Base-by-base conservation (phyloP, 2,329 filamentous ascomycete genomes). In the Sporothrix mexicana region DNA sequence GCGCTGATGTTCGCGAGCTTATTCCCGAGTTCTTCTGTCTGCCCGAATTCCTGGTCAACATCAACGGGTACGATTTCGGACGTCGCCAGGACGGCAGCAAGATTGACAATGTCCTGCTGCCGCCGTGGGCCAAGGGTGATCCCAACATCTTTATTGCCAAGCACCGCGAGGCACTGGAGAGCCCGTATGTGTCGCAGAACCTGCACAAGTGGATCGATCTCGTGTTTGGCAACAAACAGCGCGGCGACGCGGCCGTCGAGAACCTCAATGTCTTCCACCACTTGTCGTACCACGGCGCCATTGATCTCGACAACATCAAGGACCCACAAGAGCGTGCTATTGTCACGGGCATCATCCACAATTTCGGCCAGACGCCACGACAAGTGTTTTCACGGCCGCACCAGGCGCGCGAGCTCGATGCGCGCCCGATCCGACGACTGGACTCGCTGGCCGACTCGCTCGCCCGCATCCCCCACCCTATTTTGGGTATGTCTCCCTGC, bases 11-110 rank as follows among this genome's bases (percentile, higher is more conserved):
- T 2, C 88, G 96, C 76, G 96, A 99, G 80, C 85, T 99, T 30
- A 98, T 94, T 20, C 96, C 96, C 0, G 96, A 99, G 78, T 99
- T 99, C 82, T 99, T 97, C 83, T 99, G 95, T 77, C 86, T 99
- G 0, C 95, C 96, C 0, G 96, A 98, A 76, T 98, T 99, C 76
- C 84, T 99, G 17, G 91, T 90, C n/a, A 99, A 99, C 78, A 88
- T 94, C 75, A 99, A 99, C 78, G 89, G 90, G 3, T 99, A 97
- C 82, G 94, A 98, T 77, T 98, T 99, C 82, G 97, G 97, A 7
- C 85, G 90, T 53, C 90, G 93, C 25, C 95, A 98, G 80, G 91
- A 90, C 72, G 93, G 90, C 1, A 91, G 91, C 30, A 88, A 88
- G 47, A 95, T 99, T 30, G 93, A 97, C 78, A 88, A 95, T 73